Conservation (phyloP, 805 yeast genomes). For the Komagataella mondaviorum region DNA sequence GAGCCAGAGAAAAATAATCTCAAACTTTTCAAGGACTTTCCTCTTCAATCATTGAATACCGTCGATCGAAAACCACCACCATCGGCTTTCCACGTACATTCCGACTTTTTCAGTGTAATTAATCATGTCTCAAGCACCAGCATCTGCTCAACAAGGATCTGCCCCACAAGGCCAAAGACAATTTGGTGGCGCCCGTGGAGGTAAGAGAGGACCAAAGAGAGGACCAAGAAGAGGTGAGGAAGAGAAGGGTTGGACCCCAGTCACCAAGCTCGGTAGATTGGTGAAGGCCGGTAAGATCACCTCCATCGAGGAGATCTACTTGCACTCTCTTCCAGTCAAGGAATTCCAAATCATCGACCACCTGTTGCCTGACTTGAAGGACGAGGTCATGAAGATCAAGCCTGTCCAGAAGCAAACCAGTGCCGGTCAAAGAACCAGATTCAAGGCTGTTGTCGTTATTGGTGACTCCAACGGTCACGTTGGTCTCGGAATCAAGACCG, state of each 20-base stretch:
- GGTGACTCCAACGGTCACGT: slow-evolving; percentile 99
- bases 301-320: slow-evolving; percentile 95
- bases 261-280: slow-evolving; percentile 99
- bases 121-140: slow-evolving; percentile 30
- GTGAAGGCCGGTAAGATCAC: slow-evolving; percentile 97
- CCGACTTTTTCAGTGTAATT: slow-evolving; percentile 27
- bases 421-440: slow-evolving; percentile 99
- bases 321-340: slow-evolving; percentile 98
- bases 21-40: neutral
- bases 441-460: slow-evolving; percentile 99
- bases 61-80: slow-evolving; percentile 60
- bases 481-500: slow-evolving; percentile 99
- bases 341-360: slow-evolving; percentile 98
- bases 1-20: neutral
- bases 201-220: slow-evolving; percentile 40
- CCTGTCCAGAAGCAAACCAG: slow-evolving; percentile 99
- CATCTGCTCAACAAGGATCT: slow-evolving; percentile 18
- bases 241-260: slow-evolving; percentile 99
- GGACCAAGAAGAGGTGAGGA: slow-evolving; percentile 76
- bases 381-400: slow-evolving; percentile 99
- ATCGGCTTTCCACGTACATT: slow-evolving; percentile 65
- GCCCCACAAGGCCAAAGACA: slow-evolving; percentile 22
- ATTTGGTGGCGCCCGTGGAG: slow-evolving; percentile 48
- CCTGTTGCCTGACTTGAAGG: slow-evolving; percentile 89
- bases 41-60: slow-evolving; percentile 4